Evolutionary conservation across 805 yeast species (phyloP), one percentile per base, ranked within the genome.

Genomic region (Lipomyces japonicus): DNA sequence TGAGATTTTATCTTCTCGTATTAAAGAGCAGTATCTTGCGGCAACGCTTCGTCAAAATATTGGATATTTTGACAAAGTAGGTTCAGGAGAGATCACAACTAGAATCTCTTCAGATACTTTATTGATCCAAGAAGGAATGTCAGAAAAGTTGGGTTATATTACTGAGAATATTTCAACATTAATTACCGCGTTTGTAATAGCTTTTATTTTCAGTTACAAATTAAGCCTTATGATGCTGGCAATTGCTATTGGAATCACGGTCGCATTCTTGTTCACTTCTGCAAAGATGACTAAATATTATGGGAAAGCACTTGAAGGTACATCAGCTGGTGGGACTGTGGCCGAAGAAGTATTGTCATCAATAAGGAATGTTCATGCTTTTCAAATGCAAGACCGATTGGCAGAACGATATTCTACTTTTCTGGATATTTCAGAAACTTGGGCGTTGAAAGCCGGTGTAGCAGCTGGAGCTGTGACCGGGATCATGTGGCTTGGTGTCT

Each of bases 401-500:
- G 51, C 60, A 3, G 39, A 47, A 2, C 51, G 51, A 26, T 65
- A 63, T 46, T 55, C 60, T 36, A 42, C 23, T 6, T 48, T 48
- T 40, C 57, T 65, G 18, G 42, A 44, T 10, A 40, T 46, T 31
- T 47, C 59, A 14, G 58, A 54, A 51, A 32, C 40, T 25, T 39
- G 51, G 54, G 64, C 59, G 16, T 46, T 45, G 4, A 39, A 42
- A 6, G 63, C 57, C 14, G 62, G 57, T 44, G 34, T 46, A 24
- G 50, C 63, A 22, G 50, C 64, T 14, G 62, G 69, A 14, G 21
- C 58, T 38, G 68, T 71, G 73, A 61, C 71, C 14, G 71, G 68
- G 10, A 40, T 57, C 12, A 56, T 71, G 21, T 53, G 55, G 55
- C 26, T 44, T 22, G 86, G 53, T 85, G 83, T 69, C 95, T 95